A percentile compares a stretch with the other conserved stretches of the same genome.
phyloP scores from a whole-genome alignment of 2,329 filamentous ascomycete genomes.

The Bretziella fagacearum region DNA sequence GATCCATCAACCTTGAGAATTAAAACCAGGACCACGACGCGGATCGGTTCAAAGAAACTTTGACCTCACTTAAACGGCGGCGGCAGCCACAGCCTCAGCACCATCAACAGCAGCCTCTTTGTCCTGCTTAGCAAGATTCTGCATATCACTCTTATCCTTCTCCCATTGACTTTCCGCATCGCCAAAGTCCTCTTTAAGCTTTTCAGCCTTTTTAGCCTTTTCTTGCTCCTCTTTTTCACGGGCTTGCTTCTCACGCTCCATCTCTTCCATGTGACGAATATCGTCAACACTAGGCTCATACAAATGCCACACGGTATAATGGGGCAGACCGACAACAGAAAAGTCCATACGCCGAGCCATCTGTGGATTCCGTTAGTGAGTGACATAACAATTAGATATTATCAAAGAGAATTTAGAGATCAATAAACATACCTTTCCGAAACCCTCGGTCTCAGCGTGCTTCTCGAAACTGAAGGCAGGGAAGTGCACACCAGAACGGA shows the following conservation, averaged over 20 bases:
- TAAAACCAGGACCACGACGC: neutral
- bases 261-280: constrained; percentile 95
- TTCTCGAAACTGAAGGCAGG: constrained; percentile 97
- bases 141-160: constrained; percentile 68
- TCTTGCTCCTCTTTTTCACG: constrained; percentile 57
- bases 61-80: neutral
- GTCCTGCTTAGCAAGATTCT: constrained; percentile 32
- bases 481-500: constrained; percentile 89
- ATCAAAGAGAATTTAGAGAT: no score
- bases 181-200: constrained; percentile 65
- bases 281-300: constrained; percentile 99
- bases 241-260: constrained; percentile 71
- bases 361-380: constrained; percentile 28
- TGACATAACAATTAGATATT: neutral
- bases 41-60: no score
- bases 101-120: constrained; percentile 6
- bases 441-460: constrained; percentile 94
- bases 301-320: constrained; percentile 98
- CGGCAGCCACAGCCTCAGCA: constrained; percentile 3
- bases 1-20: neutral
- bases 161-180: constrained; percentile 70
- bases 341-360: constrained; percentile 96
- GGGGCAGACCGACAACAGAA: constrained; percentile 85
- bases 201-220: constrained; percentile 54
- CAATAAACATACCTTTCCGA: constrained; percentile 62